Evolutionary conservation across 192 early-diverging fungal species (phyloP), one percentile per base, ranked within the genome.

Genomic region (Phycomyces nitens): DNA sequence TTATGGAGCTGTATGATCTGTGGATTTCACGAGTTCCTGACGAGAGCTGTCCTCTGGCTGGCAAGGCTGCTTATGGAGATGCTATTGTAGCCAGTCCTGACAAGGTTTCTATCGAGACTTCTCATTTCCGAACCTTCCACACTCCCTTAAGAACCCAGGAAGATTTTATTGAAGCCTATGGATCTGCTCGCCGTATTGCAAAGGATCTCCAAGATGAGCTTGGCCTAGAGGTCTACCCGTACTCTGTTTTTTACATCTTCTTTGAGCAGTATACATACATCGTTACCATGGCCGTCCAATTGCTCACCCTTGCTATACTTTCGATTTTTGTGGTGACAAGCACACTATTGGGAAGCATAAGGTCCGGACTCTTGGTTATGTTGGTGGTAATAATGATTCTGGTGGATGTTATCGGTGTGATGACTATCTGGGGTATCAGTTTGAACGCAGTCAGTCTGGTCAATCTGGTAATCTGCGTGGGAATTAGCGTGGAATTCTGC

Each of bases 401-500:
- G 56, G 59, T 78, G 8, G 72, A 84, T 68, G 81, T 82, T 3
- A 59, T 84, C 1, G 84, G 82, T 23, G 73, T 75, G 4, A 85
- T 88, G 82, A 77, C 74, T 0, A 9, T 84, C 10, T 84, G 82
- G 80, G 65, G 58, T 12, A 76, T 88, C 0, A 82, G 78, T 38
- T 66, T 88, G 38, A 88, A 88, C 60, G 86, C 84, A 18, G 75
- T 88, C 23, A 84, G 82, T 34, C 56, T 86, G 16, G 86, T 88
- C 15, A 88, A 88, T 67, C 55, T 88, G 16, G 81, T 84, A 2
- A 86, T 88, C 40, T 84, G 83, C 62, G 81, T 84, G 20, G 86
- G 86, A 50, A 84, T 88, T 60, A 82, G 84, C 52, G 86, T 88
- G 9, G 86, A 88, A 53, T 88, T 88, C 66, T 86, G 83, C 52